Percentiles rank a stretch among this genome's conserved stretches.
These are phyloP conservation scores for Pleurotus ostreatus DNA, from an alignment of 768 basidiomycete genomes.

Conservation along the genomic window DNA sequence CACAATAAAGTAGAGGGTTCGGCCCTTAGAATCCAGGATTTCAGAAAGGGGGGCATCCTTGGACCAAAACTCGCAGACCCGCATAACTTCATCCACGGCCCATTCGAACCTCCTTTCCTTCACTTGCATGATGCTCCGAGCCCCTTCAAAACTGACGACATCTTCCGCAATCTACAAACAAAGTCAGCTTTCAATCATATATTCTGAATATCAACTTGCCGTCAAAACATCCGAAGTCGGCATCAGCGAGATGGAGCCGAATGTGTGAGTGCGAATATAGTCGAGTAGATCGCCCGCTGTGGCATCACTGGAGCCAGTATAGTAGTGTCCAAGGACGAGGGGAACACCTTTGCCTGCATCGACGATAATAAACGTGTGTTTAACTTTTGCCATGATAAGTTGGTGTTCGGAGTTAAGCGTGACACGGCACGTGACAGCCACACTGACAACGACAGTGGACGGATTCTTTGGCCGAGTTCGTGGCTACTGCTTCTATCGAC, in stretches of 20 bases:
- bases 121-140: neutral
- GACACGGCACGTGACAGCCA: no score
- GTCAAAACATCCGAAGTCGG: neutral
- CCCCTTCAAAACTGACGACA: neutral
- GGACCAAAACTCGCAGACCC: neutral
- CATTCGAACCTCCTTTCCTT: neutral
- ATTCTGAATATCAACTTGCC: neutral
- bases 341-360: neutral
- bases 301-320: neutral
- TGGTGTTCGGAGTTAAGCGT: no score
- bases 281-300: neutral
- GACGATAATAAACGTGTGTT: neutral
- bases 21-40: neutral
- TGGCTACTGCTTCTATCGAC: constrained; percentile 91
- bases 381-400: no score
- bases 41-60: neutral
- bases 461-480: constrained; percentile 82
- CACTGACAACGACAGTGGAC: constrained; percentile 44
- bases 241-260: neutral
- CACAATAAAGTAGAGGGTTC: neutral
- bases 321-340: neutral
- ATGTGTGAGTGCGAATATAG: neutral
- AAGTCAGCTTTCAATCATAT: neutral
- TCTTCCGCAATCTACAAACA: neutral
- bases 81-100: neutral